Percentiles rank a stretch among this genome's conserved stretches.
These are phyloP conservation scores for Oldenlandia corymbosa DNA, from an alignment of 257 asterid genomes.

Conservation along the genomic window DNA sequence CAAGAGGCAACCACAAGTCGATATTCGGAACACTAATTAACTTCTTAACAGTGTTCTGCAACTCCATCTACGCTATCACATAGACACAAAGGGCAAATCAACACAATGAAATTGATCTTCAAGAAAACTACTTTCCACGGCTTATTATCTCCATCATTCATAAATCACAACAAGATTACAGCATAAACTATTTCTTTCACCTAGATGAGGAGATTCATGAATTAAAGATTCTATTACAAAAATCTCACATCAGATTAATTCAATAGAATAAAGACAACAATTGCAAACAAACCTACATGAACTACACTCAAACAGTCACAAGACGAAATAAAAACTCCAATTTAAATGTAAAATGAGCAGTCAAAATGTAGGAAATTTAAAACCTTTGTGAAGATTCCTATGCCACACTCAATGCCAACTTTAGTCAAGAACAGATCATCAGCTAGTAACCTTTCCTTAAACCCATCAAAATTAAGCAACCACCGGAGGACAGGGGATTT, in stretches of 20 bases:
- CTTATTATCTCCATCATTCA: background rate
- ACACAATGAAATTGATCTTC: background rate
- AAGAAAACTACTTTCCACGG: background rate
- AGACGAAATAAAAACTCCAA: background rate
- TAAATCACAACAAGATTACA: too few relatives aligned
- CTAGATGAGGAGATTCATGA: background rate
- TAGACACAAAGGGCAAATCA: background rate
- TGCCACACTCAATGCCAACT: slow-evolving; percentile 96
- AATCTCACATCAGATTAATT: background rate
- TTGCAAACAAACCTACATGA: background rate
- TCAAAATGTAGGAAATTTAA: background rate
- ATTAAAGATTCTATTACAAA: background rate
- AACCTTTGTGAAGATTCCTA: slow-evolving; percentile 91
- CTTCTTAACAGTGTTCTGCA: background rate
- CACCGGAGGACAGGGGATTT: slow-evolving; percentile 57
- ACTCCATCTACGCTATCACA: background rate
- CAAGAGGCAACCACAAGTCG: background rate
- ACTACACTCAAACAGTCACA: background rate
- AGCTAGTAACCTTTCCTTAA: slow-evolving; percentile 83
- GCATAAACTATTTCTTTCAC: background rate
- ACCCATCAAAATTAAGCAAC: slow-evolving; percentile 78
- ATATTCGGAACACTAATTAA: background rate
- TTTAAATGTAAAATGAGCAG: background rate
- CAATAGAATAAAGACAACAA: background rate
- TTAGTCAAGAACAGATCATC: slow-evolving; percentile 96